phyloP scores from a whole-genome alignment of 345 rosid species.

The Eucalyptus decipiens region DNA sequence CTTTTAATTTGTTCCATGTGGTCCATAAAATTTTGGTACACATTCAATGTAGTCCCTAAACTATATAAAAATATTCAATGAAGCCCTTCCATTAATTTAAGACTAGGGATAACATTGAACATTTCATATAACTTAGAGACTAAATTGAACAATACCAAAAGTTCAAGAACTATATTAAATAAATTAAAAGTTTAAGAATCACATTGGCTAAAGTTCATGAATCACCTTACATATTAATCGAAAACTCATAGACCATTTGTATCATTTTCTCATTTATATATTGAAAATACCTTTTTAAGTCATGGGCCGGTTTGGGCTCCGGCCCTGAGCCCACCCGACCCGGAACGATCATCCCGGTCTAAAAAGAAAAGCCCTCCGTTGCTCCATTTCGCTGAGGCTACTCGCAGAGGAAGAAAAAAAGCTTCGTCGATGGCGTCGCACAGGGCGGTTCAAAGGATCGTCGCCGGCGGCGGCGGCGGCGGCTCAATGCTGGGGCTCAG shows the following conservation, averaged over 20 bases:
- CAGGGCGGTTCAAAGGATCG: slow-evolving; percentile 26
- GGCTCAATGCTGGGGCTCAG: slow-evolving; percentile 3
- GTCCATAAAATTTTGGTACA: rapidly evolving
- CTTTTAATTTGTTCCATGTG: neutral
- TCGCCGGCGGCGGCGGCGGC: neutral
- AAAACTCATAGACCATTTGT: rapidly evolving
- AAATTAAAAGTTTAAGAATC: rapidly evolving
- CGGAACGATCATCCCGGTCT: neutral
- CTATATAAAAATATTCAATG: neutral
- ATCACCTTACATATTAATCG: too few species aligned
- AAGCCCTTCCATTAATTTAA: neutral
- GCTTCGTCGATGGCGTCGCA: slow-evolving; percentile 37
- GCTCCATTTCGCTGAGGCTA: neutral
- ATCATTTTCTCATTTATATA: neutral
- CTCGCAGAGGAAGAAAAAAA: neutral
- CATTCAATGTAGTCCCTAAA: rapidly evolving
- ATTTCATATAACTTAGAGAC: too few species aligned
- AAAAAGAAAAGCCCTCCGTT: neutral
- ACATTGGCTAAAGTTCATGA: rapidly evolving
- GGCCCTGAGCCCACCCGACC: neutral
- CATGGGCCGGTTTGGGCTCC: neutral
- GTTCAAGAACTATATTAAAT: rapidly evolving
- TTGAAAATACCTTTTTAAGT: neutral
- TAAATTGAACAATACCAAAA: neutral
- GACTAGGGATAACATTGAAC: rapidly evolving